These are phyloP conservation scores for Rutstroemia sp. DNA, from an alignment of 2,329 filamentous ascomycete species.

Conservation along the genomic window DNA sequence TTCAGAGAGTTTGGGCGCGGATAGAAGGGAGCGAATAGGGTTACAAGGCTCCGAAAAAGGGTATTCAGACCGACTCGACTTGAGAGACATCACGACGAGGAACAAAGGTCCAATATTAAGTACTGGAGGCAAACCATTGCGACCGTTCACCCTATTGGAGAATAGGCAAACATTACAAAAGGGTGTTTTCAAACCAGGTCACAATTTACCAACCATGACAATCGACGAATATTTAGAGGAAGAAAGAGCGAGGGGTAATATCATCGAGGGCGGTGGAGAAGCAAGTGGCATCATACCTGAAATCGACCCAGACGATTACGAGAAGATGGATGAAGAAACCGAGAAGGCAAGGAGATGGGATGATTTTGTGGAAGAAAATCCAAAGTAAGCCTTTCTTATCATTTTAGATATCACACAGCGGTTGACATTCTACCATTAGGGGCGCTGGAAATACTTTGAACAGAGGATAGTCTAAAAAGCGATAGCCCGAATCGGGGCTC, in stretches of 20 bases:
- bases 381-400: constrained; percentile 40
- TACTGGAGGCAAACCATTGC: constrained; percentile 72
- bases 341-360: constrained; percentile 95
- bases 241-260: constrained; percentile 73
- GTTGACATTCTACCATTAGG: too few species aligned
- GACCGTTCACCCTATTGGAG: constrained; percentile 82
- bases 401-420: too few species aligned
- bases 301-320: constrained; percentile 82
- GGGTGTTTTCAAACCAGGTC: constrained; percentile 82
- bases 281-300: constrained; percentile 60
- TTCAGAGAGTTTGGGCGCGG: constrained; percentile 37
- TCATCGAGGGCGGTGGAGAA: constrained; percentile 85
- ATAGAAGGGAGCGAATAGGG: constrained; percentile 39
- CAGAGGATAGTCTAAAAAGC: too few species aligned
- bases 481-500: too few species aligned
- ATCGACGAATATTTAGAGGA: constrained; percentile 98
- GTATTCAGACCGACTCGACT: constrained; percentile 71
- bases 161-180: constrained; percentile 67
- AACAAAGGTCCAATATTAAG: constrained; percentile 67
- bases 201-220: constrained; percentile 93
- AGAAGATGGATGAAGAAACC: constrained; percentile 82
- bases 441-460: too few species aligned
- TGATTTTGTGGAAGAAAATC: constrained; percentile 85
- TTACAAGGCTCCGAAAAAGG: constrained; percentile 33
- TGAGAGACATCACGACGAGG: constrained; percentile 42